Evolutionary conservation across 768 basidiomycete genomes (phyloP), one percentile per base, ranked within the genome.

Genomic region (Xanthoconium stramineum): DNA sequence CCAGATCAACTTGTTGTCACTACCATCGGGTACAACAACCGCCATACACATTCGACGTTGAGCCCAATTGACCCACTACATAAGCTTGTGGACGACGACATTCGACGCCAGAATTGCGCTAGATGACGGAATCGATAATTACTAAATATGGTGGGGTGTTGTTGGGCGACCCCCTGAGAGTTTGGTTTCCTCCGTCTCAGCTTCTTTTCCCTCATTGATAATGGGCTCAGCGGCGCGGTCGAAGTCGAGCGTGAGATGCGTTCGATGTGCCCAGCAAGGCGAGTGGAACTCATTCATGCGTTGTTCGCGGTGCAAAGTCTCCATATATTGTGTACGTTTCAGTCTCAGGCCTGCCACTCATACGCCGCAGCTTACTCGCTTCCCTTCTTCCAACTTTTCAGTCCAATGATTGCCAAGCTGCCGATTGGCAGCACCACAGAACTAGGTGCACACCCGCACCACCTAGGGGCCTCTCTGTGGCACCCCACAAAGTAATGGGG

Each of bases 331-430:
- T 32, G 65, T 69, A 39, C 38, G 68, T 55, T 6, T 8, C 50
- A 39, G 15, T 39, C 15, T 4, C 32, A 13, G 7, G 24, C 4
- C 11, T 20, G 28, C 47, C 13, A 35, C 9, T 42, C 6, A 14
- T 12, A 6, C 24, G 35, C 1, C 3, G 11, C 20, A n/a, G 20
- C 35, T 50, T 11, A 52, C n/a, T 6, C 30, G 8, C 19, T n/a
- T 35, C 6, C 2, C 32, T 37, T 24, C n/a, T n/a, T 50, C 45
- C 17, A 2, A 15, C 7, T 11, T 3, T 17, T 8, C 37, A 65
- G 68, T 69, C 68, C 6, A 65, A 65, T 33, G 53, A 59, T 3
- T 69, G 68, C 5, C 68, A 69, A 47, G n/a, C 43, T 1, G 57
- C 60, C 15, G 68, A 69, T 28, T 69, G 68, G 68, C 53, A 56